phyloP scores from a whole-genome alignment of 2,329 filamentous ascomycete species.

The Hypoxylon sp. region DNA sequence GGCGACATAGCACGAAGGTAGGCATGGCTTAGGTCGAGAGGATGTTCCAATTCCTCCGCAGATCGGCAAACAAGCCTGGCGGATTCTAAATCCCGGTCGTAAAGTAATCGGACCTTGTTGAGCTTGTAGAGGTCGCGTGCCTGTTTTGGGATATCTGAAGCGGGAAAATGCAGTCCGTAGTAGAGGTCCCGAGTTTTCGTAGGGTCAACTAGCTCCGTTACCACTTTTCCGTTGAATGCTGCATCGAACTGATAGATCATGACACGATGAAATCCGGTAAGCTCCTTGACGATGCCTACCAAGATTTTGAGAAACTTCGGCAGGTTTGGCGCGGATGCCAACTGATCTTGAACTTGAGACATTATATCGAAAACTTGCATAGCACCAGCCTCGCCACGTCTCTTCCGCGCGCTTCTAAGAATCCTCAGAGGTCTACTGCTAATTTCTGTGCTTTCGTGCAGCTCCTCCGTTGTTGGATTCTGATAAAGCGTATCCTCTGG shows the following conservation, averaged over 20 bases:
- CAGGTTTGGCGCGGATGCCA: constrained; percentile 77
- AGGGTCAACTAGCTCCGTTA: constrained; percentile 88
- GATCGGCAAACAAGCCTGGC: constrained; percentile 85
- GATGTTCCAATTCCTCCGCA: constrained; percentile 76
- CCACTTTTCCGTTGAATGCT: constrained; percentile 84
- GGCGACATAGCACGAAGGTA: constrained; percentile 92
- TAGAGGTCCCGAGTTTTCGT: constrained; percentile 84
- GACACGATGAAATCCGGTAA: constrained; percentile 91
- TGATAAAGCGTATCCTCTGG: constrained; percentile 81
- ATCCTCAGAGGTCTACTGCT: constrained; percentile 83
- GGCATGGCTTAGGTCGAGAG: constrained; percentile 85
- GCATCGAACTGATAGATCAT: constrained; percentile 95
- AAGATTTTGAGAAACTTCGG: constrained; percentile 82
- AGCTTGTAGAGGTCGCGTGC: constrained; percentile 89
- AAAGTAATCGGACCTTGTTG: constrained; percentile 89
- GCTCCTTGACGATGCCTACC: constrained; percentile 87
- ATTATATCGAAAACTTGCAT: constrained; percentile 95
- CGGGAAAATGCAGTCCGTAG: constrained; percentile 89
- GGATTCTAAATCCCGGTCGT: constrained; percentile 84
- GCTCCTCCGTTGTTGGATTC: constrained; percentile 79
- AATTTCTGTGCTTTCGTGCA: constrained; percentile 79
- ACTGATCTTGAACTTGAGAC: constrained; percentile 90
- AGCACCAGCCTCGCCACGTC: constrained; percentile 81
- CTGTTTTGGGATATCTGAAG: constrained; percentile 87
- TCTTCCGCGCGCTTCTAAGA: constrained; percentile 78